Percentiles rank a stretch among this genome's conserved stretches.
phyloP scores from a whole-genome alignment of 768 basidiomycete genomes.

The Pholiota conissans region DNA sequence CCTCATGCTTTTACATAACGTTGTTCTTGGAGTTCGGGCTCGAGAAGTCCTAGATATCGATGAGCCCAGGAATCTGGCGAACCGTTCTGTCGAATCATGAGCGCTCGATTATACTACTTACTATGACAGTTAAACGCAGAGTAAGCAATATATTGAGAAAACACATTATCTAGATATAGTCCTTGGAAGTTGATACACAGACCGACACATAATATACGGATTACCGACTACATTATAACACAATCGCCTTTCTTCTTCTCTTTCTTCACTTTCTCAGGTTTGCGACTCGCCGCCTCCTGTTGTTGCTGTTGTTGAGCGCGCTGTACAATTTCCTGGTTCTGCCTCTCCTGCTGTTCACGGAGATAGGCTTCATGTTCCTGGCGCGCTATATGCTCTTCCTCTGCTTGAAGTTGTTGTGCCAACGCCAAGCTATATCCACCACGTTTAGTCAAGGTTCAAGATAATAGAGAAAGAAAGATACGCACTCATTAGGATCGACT shows the following conservation, averaged over 20 bases:
- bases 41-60: no score
- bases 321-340: no score
- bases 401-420: conserved; percentile 76
- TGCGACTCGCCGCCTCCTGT: conserved; percentile 10
- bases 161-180: no score
- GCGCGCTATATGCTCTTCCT: conserved; percentile 65
- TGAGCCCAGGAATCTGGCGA: no score
- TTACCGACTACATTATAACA: conserved; percentile 62
- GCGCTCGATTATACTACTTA: no score
- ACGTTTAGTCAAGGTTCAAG: background rate
- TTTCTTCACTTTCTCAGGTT: conserved; percentile 27
- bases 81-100: no score
- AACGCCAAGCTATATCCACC: conserved; percentile 51
- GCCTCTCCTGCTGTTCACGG: conserved; percentile 28
- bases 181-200: background rate
- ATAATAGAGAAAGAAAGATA: conserved; percentile 12
- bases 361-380: conserved; percentile 33
- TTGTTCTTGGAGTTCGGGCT: no score
- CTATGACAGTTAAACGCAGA: no score
- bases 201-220: background rate
- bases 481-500: conserved; percentile 64
- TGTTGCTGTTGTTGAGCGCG: conserved; percentile 25
- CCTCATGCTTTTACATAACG: no score
- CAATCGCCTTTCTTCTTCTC: conserved; percentile 53
- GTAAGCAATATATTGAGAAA: no score